Evolutionary conservation across 345 rosid genomes (phyloP).

Genomic region (Corchorus capsularis): DNA sequence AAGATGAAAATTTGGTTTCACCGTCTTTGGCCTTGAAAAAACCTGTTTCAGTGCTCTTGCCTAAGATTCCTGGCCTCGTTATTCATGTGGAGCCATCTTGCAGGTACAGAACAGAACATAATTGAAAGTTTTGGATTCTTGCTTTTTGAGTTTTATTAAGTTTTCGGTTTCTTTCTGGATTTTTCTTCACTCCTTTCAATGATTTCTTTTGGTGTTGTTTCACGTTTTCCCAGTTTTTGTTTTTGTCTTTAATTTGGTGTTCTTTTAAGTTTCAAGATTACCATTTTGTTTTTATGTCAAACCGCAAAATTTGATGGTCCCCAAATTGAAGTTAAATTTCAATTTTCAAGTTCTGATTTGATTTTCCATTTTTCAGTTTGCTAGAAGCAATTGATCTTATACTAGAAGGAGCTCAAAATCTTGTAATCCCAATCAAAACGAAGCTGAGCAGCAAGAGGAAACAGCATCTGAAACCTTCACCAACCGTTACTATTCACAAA

Average conservation of each 20-base stretch:
- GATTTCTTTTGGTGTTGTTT: not conserved
- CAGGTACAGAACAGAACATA: slow-evolving; percentile 46
- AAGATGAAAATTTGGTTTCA: slow-evolving; percentile 48
- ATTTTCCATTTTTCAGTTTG: slow-evolving; percentile 47
- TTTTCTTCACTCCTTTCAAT: slow-evolving; percentile 1
- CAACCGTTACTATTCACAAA: slow-evolving; percentile 43
- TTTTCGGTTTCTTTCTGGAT: not conserved
- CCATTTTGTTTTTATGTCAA: not conserved
- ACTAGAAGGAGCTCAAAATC: slow-evolving; percentile 79
- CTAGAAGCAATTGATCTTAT: slow-evolving; percentile 79
- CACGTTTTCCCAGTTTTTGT: not conserved
- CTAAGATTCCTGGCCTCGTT: slow-evolving; percentile 43
- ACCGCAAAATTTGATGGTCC: not conserved
- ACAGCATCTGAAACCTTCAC: slow-evolving; percentile 39
- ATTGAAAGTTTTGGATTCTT: not conserved
- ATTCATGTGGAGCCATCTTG: slow-evolving; percentile 67
- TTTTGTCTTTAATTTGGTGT: not conserved
- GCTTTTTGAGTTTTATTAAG: not conserved
- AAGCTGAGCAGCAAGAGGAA: slow-evolving; percentile 45
- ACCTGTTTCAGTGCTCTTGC: slow-evolving; percentile 69
- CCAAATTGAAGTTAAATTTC: not conserved
- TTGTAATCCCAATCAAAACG: slow-evolving; percentile 74
- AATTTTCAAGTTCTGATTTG: not conserved
- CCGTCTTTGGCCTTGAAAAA: slow-evolving; percentile 56
- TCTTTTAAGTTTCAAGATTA: not conserved